phyloP scores from a whole-genome alignment of 2,329 filamentous ascomycete species.

The Huntiella abstrusa region DNA sequence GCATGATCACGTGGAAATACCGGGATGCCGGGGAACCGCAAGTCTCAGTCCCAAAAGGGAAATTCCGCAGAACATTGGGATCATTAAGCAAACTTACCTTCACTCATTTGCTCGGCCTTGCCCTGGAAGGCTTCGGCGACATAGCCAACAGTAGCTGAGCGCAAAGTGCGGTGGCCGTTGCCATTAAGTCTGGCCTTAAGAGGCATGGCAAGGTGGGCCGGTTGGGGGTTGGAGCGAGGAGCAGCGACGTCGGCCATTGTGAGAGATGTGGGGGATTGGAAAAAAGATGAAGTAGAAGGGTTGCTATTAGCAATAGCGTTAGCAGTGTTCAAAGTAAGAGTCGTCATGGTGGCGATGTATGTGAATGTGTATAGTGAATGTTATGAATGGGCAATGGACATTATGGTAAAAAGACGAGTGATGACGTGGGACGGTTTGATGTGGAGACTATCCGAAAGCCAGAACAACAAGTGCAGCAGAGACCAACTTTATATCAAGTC shows the following conservation, averaged over 20 bases:
- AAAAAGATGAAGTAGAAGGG: conserved; percentile 26
- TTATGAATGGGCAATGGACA: neutral
- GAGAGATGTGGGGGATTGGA: conserved; percentile 16
- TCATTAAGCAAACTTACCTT: conserved; percentile 30
- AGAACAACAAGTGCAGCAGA: too few relatives aligned
- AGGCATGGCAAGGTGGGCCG: conserved; percentile 64
- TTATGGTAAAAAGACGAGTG: neutral
- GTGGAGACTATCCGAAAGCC: too few relatives aligned
- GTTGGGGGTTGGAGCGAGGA: conserved; percentile 47
- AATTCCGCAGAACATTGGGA: neutral
- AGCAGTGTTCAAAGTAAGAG: conserved; percentile 22
- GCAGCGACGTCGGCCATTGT: conserved; percentile 11
- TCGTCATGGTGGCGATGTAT: conserved; percentile 18
- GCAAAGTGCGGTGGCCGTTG: conserved; percentile 55
- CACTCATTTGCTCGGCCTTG: conserved; percentile 77
- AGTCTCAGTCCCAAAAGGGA: neutral
- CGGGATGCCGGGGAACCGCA: neutral
- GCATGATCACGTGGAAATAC: neutral
- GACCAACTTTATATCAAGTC: conserved; percentile 6
- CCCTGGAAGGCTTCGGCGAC: conserved; percentile 86
- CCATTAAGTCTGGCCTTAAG: conserved; percentile 30
- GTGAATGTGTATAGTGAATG: neutral
- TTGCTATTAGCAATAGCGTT: conserved; percentile 22
- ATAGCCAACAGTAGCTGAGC: conserved; percentile 84
- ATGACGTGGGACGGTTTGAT: neutral